A percentile compares a stretch with the other conserved stretches of the same genome.
These are phyloP conservation scores for Spirogloea muscicola DNA, from an alignment of 139 green algal species.

Conservation along the genomic window DNA sequence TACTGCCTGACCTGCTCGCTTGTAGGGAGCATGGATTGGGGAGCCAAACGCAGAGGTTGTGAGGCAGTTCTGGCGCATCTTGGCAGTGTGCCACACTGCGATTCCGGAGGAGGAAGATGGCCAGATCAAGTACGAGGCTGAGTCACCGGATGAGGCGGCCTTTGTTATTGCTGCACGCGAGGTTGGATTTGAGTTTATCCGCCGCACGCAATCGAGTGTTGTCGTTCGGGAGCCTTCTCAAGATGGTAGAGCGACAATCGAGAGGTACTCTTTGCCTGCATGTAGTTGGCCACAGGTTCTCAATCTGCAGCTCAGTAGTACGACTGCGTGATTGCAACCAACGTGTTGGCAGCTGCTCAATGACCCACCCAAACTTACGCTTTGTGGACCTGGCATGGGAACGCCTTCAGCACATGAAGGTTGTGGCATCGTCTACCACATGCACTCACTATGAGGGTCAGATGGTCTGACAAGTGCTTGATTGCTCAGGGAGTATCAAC, in stretches of 20 bases:
- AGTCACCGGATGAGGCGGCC: slow-evolving; percentile 90
- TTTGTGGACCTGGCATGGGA: neutral
- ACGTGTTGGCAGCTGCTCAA: neutral
- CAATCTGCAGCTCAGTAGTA: neutral
- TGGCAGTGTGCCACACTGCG: slow-evolving; percentile 43
- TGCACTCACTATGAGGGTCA: neutral
- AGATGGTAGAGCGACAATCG: neutral
- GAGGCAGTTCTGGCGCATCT: slow-evolving; percentile 41
- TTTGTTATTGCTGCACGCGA: slow-evolving; percentile 85
- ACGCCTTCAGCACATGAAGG: neutral
- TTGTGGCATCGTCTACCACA: neutral
- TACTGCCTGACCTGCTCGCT: too few relatives aligned
- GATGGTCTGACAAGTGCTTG: neutral
- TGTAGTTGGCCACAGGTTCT: slow-evolving; percentile 58
- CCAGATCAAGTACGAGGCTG: slow-evolving; percentile 53
- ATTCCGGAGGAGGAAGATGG: slow-evolving; percentile 29
- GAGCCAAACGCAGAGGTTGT: slow-evolving; percentile 22
- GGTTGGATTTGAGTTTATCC: slow-evolving; percentile 59
- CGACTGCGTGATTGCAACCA: neutral
- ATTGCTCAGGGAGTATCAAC: slow-evolving; percentile 54
- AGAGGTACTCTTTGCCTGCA: slow-evolving; percentile 72
- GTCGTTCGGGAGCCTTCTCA: slow-evolving; percentile 12
- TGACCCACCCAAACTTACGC: neutral
- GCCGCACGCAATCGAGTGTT: slow-evolving; percentile 8
- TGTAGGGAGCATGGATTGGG: slow-evolving; percentile 67